phyloP scores from a whole-genome alignment of 2,329 filamentous ascomycete genomes.

The Teratosphaeria epicoccoides region DNA sequence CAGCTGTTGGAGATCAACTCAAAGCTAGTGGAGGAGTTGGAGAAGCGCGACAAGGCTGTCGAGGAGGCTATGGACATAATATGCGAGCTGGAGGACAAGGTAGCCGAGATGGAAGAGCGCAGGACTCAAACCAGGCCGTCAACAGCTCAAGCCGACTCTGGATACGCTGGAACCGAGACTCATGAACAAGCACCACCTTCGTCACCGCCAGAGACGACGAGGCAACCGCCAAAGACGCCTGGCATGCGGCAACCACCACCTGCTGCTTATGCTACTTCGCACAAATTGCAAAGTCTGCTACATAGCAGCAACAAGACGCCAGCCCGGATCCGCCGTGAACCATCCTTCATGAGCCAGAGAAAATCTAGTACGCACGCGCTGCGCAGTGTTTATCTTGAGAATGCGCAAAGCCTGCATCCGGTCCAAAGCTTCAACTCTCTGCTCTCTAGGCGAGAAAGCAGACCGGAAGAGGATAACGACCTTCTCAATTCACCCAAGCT shows the following conservation, averaged over 20 bases:
- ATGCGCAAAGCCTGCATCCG: conserved; percentile 19
- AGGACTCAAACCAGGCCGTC: conserved; percentile 21
- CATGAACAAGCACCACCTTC: conserved; percentile 19
- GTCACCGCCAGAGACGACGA: conserved; percentile 14
- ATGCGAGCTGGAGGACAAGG: conserved; percentile 48
- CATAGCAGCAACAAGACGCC: conserved; percentile 11
- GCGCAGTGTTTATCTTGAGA: conserved; percentile 25
- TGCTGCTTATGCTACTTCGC: conserved; percentile 13
- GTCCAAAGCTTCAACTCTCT: conserved; percentile 28
- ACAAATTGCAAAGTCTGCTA: conserved; percentile 15
- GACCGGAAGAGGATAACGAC: conserved; percentile 18
- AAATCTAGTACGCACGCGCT: conserved; percentile 26
- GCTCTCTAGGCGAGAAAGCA: conserved; percentile 20
- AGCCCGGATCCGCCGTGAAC: conserved; percentile 19
- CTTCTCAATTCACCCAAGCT: conserved; percentile 24
- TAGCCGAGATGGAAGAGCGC: conserved; percentile 18
- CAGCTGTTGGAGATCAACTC: conserved; percentile 50
- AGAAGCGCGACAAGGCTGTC: conserved; percentile 59
- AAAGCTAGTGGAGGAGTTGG: conserved; percentile 48
- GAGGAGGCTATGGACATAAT: conserved; percentile 63
- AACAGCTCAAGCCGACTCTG: conserved; percentile 26
- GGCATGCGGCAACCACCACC: conserved; percentile 3
- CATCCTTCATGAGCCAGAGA: conserved; percentile 21
- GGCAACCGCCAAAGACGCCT: conserved; percentile 5
- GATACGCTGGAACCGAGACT: conserved; percentile 26